Percentiles rank a stretch among this genome's conserved stretches.
phyloP scores from a whole-genome alignment of 768 basidiomycete genomes.

The Butyriboletus loyo region DNA sequence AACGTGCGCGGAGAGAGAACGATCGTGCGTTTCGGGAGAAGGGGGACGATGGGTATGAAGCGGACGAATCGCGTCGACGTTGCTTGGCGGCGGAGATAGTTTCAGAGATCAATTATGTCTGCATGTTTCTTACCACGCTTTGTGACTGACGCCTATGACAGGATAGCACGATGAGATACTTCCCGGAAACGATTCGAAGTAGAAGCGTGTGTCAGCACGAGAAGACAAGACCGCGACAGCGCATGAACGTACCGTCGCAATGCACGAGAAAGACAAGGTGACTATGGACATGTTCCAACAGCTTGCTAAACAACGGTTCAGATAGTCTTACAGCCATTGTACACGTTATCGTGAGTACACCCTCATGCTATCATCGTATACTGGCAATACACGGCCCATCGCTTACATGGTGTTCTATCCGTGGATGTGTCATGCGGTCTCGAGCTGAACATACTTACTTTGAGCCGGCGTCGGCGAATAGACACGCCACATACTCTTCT shows the following conservation, averaged over 20 bases:
- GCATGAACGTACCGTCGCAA: conserved; percentile 59
- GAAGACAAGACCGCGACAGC: conserved; percentile 51
- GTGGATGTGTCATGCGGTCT: background rate
- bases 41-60: conserved; percentile 74
- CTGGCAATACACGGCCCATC: background rate
- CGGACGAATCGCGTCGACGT: conserved; percentile 71
- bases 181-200: conserved; percentile 60
- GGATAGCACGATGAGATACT: conserved; percentile 73
- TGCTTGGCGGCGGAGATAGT: conserved; percentile 81
- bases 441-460: too few relatives aligned
- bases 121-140: background rate
- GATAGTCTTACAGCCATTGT: background rate
- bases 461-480: background rate
- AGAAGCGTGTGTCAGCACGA: conserved; percentile 39
- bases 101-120: conserved; percentile 70
- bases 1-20: conserved; percentile 62
- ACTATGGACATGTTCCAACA: conserved; percentile 98
- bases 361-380: background rate
- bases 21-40: conserved; percentile 70
- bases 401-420: background rate
- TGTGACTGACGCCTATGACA: conserved; percentile 30
- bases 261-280: conserved; percentile 79
- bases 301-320: conserved; percentile 83
- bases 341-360: conserved; percentile 10
- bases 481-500: background rate